Percentiles rank a stretch among this genome's conserved stretches.
Evolutionary conservation across 2,329 filamentous ascomycete genomes (phyloP).

Genomic region (Chrysoporthe cubensis): DNA sequence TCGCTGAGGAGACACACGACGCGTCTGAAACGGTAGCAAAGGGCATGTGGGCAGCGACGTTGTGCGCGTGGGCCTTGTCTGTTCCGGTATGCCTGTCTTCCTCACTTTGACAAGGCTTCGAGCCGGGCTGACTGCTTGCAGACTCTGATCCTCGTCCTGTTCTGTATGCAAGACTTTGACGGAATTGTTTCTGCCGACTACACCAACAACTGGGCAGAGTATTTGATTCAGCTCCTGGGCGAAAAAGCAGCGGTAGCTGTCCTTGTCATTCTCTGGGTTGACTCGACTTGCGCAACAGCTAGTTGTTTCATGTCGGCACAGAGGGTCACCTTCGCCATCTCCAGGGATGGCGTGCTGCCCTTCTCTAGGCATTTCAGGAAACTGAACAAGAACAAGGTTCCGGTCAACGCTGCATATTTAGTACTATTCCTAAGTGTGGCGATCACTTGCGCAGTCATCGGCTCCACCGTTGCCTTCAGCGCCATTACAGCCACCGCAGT

Average conservation of each 20-base stretch:
- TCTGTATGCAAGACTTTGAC: conserved; percentile 46
- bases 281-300: conserved; percentile 43
- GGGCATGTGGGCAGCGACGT: conserved; percentile 44
- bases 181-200: conserved; percentile 41
- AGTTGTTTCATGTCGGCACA: conserved; percentile 44
- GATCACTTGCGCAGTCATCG: conserved; percentile 42
- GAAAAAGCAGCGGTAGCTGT: conserved; percentile 41
- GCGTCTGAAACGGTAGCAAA: conserved; percentile 42
- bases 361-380: conserved; percentile 40
- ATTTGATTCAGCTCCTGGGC: conserved; percentile 43
- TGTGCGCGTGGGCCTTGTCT: conserved; percentile 42
- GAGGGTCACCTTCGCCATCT: conserved; percentile 45
- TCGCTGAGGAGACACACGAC: conserved; percentile 44
- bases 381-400: conserved; percentile 39
- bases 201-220: conserved; percentile 45
- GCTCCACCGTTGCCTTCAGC: conserved; percentile 41
- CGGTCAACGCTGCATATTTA: conserved; percentile 41
- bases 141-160: conserved; percentile 44
- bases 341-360: conserved; percentile 44
- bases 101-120: too few relatives aligned
- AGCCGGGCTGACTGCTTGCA: background rate
- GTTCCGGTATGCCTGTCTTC: conserved; percentile 33
- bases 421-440: conserved; percentile 39
- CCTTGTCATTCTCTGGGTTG: conserved; percentile 42
- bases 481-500: conserved; percentile 42